Base-by-base conservation (phyloP, 305 asterid species). In the Withania somnifera region DNA sequence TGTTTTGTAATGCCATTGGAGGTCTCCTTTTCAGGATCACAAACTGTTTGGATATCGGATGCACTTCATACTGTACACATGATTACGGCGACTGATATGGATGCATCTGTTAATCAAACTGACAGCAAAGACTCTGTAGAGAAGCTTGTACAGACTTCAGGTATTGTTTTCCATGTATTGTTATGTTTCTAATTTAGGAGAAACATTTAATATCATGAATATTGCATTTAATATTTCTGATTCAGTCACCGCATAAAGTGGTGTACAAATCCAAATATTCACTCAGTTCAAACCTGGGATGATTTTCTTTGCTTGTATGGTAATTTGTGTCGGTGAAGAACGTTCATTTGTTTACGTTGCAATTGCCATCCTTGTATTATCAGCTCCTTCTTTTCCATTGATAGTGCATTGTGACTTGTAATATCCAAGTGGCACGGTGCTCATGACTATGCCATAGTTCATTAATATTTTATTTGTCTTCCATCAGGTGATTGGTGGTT, bases 21-120 rank as follows among this genome's bases (percentile, higher is more conserved):
- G 11, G 76, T 45, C n/a, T n/a, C 86, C 78, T 79, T 83, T 88
- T 87, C 93, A 95, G 98, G 86, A 86, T 80, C 93, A 36, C 90
- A 85, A 83, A 84, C 85, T 79, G 77, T 95, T 79, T 95, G 98
- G 98, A 86, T 89, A 56, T 91, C 97, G n/a, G 98, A 95, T 92
- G 95, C 96, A 79, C 87, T 85, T 42, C 89, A 93, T 86, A 90
- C 91, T 36, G 86, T 95, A 54, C 97, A 93, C 86, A 84, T 87
- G 81, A 84, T 91, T 89, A 84, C 53, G 81, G 78, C 89, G 53
- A 84, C 95, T 50, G 96, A 88, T 22, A 51, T 85, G 76, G 93
- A 90, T 69, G 56, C 89, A 58, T 88, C 93, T 66, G 80, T 75
- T 51, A 87, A 81, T 78, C 89, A 88, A 81, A 73, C 81, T 60